Evolutionary conservation across 495 filamentous ascomycete species (phyloP), one percentile per base, ranked within the genome.

Genomic region (Aspergillus kassunensis): DNA sequence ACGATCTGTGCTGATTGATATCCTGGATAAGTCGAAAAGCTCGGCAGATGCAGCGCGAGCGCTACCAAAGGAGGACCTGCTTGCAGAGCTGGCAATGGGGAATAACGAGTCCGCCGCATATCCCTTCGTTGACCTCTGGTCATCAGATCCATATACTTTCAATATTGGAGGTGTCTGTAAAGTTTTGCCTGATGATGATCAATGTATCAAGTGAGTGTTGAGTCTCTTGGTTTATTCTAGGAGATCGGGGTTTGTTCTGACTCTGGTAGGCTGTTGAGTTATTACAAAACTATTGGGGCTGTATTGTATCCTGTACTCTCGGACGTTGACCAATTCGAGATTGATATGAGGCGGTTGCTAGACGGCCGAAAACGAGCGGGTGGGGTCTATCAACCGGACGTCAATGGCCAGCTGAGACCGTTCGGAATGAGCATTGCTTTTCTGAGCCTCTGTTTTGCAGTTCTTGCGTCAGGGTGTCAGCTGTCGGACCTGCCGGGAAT

Each of bases 261-360:
- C 35, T 37, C 34, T n/a, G 19, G 1, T 44, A 89, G 85, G 53
- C 78, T 90, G 35, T 84, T 92, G 54, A 69, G 77, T 25, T 84
- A 79, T 30, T 95, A 91, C 70, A 84, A 80, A 65, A 84, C 90
- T 54, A 87, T 88, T 11, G 81, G 87, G 5, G 81, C 87, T 31
- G 84, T 88, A 9, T 81, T 91, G 55, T 95, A 88, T 77, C 86
- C 88, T 4, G 88, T 89, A 13, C 77, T 95, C 29, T 77, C 84
- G 27, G 85, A 91, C 60, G 73, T 88, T 21, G 76, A 82, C 33
- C 72, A 75, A 24, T 72, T 92, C 15, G 86, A 90, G 62, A 74
- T 75, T 3, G 80, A 83, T 43, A 69, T 90, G 27, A 78, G 81
- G 58, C 73, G 75, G 11, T 85, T 91, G 56, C 74, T 92, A 13